phyloP scores from a whole-genome alignment of 345 rosid genomes.

The Garcia nutans region DNA sequence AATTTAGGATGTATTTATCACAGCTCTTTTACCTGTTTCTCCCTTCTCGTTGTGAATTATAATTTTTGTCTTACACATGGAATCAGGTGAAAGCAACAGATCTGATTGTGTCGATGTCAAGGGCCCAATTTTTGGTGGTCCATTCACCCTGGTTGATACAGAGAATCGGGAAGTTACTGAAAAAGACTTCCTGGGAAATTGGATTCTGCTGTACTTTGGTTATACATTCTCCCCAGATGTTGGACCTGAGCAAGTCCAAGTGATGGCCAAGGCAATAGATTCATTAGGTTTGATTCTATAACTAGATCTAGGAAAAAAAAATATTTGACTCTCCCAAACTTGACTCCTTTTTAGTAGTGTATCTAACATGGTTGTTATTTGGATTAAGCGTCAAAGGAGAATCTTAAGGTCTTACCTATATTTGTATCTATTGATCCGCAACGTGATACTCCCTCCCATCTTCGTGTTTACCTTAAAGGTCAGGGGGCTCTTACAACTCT shows the following conservation, averaged over 20 bases:
- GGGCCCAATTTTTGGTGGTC: constrained; percentile 82
- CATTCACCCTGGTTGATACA: constrained; percentile 62
- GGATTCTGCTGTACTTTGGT: constrained; percentile 87
- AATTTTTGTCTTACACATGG: constrained; percentile 9
- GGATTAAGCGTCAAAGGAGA: constrained; percentile 52
- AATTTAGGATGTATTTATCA: not conserved
- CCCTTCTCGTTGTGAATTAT: not conserved
- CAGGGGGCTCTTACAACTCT: constrained; percentile 10
- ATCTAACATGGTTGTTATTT: constrained; percentile 33
- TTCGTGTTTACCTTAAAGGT: constrained; percentile 78
- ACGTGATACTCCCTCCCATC: constrained; percentile 76
- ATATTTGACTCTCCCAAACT: not conserved
- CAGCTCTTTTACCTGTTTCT: not conserved
- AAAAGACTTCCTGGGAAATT: constrained; percentile 58
- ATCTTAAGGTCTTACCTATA: constrained; percentile 61
- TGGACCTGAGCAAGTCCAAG: constrained; percentile 74
- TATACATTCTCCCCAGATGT: constrained; percentile 91
- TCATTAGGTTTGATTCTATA: constrained; percentile 54
- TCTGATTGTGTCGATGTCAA: constrained; percentile 20
- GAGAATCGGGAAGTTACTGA: constrained; percentile 54
- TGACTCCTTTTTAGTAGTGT: not conserved
- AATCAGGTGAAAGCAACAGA: constrained; percentile 42
- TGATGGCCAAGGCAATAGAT: constrained; percentile 62
- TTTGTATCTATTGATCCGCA: constrained; percentile 92
- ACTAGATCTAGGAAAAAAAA: not conserved